These are phyloP conservation scores for Juncus inflexus DNA, from an alignment of 176 grass and related monocot species.

Conservation along the genomic window DNA sequence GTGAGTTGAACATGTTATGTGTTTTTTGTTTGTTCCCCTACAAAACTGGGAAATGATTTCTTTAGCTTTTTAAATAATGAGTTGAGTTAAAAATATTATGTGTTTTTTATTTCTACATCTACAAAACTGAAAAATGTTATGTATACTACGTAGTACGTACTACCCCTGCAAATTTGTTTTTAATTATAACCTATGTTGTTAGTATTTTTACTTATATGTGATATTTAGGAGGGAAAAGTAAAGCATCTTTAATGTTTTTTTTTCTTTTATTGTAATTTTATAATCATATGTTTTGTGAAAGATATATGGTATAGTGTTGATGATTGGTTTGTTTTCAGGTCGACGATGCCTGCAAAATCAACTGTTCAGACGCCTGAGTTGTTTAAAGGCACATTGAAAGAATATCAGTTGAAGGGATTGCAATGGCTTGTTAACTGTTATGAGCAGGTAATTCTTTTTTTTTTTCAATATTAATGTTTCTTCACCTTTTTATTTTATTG, in stretches of 20 bases:
- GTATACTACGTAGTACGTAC: no score
- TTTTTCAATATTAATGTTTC: conserved; percentile 12
- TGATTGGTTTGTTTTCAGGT: conserved; percentile 46
- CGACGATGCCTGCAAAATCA: conserved; percentile 94
- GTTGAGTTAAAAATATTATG: no score
- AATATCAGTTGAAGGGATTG: conserved; percentile 95
- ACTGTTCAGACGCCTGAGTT: conserved; percentile 88
- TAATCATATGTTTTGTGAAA: not conserved
- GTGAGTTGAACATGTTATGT: not conserved
- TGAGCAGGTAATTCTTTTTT: conserved; percentile 69
- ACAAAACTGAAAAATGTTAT: no score
- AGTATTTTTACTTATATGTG: not conserved
- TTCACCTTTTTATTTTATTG: not conserved
- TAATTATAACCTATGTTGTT: no score
- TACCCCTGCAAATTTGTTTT: no score
- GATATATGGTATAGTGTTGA: conserved; percentile 1
- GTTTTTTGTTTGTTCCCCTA: conserved; percentile 1
- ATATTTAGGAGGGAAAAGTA: conserved; percentile 12
- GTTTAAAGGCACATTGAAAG: conserved; percentile 94
- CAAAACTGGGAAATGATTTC: not conserved
- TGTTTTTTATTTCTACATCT: no score
- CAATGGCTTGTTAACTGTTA: conserved; percentile 99
- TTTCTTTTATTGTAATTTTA: not conserved
- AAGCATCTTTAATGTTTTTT: conserved; percentile 1
- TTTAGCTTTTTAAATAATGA: no score